Evolutionary conservation across 2,329 filamentous ascomycete species (phyloP).

Genomic region (Ambrosiella cleistominuta): DNA sequence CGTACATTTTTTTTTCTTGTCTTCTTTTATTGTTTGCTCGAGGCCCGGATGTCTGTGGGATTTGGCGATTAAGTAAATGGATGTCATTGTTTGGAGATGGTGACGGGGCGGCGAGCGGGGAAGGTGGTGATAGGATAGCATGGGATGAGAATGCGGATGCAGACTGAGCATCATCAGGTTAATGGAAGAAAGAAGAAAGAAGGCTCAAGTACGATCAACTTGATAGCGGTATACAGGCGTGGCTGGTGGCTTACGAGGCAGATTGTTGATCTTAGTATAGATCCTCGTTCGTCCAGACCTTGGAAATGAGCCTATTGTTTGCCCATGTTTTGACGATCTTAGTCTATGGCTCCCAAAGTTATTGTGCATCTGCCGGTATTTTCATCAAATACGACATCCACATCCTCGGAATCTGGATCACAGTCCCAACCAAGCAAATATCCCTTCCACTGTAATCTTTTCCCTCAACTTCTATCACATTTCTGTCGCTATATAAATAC

Average conservation of each 20-base stretch:
- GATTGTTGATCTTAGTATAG: not conserved
- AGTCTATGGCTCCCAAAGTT: no score
- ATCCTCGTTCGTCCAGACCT: not conserved
- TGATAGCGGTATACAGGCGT: not conserved
- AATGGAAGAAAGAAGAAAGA: not conserved
- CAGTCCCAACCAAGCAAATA: no score
- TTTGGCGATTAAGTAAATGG: not conserved
- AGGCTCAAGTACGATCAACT: not conserved
- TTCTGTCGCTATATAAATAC: no score
- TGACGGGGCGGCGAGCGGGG: not conserved
- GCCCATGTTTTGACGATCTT: no score
- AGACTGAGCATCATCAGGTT: not conserved
- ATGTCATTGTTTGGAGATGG: not conserved
- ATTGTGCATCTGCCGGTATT: no score
- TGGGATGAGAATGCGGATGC: not conserved
- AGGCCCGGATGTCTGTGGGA: not conserved
- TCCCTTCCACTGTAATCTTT: no score
- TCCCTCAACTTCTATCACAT: no score
- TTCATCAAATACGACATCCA: no score
- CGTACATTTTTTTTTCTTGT: not conserved
- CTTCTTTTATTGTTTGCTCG: not conserved
- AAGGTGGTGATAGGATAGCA: not conserved
- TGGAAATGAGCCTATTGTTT: no score
- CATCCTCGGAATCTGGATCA: no score
- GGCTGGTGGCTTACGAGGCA: not conserved